phyloP scores from a whole-genome alignment of 257 asterid species.

The Solanum tarijense region DNA sequence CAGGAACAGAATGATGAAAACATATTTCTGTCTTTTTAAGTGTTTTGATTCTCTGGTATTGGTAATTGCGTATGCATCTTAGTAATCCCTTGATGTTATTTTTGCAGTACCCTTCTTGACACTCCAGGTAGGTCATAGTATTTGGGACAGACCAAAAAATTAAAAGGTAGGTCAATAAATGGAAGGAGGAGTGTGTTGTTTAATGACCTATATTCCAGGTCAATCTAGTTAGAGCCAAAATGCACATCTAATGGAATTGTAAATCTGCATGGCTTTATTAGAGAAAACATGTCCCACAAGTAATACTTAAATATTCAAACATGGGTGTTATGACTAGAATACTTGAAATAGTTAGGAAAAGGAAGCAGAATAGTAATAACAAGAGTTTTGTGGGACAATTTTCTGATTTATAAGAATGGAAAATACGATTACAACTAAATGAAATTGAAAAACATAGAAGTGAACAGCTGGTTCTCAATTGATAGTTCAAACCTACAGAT shows the following conservation, averaged over 20 bases:
- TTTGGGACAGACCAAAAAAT: background rate
- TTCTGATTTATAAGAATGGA: too few species aligned
- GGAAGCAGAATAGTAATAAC: too few species aligned
- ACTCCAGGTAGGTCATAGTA: background rate
- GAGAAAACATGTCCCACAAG: background rate
- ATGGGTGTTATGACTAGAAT: background rate
- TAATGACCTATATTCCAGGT: background rate
- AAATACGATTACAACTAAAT: too few species aligned
- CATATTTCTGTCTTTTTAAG: background rate
- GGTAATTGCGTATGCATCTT: background rate
- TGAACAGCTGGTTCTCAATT: too few species aligned
- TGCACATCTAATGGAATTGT: background rate
- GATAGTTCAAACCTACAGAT: too few species aligned
- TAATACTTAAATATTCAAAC: background rate
- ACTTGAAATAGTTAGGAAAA: too few species aligned
- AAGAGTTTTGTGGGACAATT: too few species aligned
- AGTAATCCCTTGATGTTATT: background rate
- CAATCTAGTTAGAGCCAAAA: background rate
- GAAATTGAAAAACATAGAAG: too few species aligned
- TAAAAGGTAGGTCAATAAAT: background rate
- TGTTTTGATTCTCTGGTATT: background rate
- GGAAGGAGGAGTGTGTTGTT: background rate
- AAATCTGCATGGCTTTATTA: background rate
- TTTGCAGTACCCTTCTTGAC: background rate
- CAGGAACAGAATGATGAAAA: background rate